These are phyloP conservation scores for Aspergillus spinulosporus DNA, from an alignment of 2,329 filamentous ascomycete genomes.

Conservation along the genomic window DNA sequence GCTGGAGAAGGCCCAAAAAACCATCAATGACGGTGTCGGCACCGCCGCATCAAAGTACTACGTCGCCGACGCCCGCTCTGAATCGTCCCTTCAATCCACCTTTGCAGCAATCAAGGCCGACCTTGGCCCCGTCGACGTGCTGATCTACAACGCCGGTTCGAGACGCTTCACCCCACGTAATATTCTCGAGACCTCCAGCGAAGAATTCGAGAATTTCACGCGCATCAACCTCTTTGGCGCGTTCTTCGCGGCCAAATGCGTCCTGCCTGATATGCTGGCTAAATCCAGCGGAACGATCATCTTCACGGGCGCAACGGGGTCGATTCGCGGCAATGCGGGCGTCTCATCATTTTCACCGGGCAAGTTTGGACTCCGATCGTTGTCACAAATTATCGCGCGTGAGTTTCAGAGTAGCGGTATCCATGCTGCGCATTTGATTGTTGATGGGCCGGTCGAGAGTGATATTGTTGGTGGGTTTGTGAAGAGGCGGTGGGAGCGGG, in stretches of 20 bases:
- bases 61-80: conserved; percentile 16
- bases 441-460: conserved; percentile 23
- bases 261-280: conserved; percentile 19
- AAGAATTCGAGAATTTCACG: conserved; percentile 20
- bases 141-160: conserved; percentile 22
- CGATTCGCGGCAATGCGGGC: conserved; percentile 18
- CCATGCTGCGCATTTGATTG: conserved; percentile 20
- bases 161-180: conserved; percentile 17
- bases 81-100: conserved; percentile 12
- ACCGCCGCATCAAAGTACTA: conserved; percentile 13
- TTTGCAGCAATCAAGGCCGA: conserved; percentile 17
- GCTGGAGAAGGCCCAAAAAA: conserved; percentile 12
- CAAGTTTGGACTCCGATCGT: conserved; percentile 20
- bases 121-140: conserved; percentile 17
- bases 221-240: conserved; percentile 20
- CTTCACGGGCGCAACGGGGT: conserved; percentile 21
- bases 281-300: conserved; percentile 15
- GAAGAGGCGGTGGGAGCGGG: conserved; percentile 17
- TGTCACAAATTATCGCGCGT: conserved; percentile 20
- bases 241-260: conserved; percentile 16
- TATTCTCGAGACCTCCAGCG: conserved; percentile 17
- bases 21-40: conserved; percentile 15
- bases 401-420: conserved; percentile 19
- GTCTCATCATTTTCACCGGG: conserved; percentile 20
- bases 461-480: conserved; percentile 17